These are phyloP conservation scores for Coniochaeta sp. DNA, from an alignment of 2,329 filamentous ascomycete species.

Conservation along the genomic window DNA sequence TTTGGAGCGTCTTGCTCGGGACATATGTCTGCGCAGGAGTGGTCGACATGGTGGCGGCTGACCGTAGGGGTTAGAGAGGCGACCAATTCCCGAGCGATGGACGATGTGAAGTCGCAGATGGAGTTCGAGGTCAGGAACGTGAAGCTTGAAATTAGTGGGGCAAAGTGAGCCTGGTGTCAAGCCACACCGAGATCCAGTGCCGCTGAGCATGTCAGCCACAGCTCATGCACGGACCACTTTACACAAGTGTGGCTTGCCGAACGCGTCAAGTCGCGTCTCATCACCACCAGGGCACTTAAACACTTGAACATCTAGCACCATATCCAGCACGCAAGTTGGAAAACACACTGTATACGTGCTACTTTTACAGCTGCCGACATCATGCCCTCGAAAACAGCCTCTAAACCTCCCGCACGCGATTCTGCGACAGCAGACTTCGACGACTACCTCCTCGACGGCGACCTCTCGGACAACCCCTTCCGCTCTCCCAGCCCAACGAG, in stretches of 20 bases:
- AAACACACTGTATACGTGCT: not conserved
- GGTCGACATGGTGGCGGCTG: conserved; percentile 30
- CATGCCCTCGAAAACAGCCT: conserved; percentile 19
- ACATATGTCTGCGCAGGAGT: conserved; percentile 40
- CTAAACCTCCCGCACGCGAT: conserved; percentile 2
- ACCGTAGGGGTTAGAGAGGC: conserved; percentile 3
- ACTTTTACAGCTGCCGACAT: not conserved
- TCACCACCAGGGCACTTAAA: not conserved
- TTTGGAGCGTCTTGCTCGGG: conserved; percentile 71
- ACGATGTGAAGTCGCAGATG: conserved; percentile 1
- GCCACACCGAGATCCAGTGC: no score
- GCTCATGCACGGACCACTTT: not conserved
- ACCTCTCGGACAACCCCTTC: conserved; percentile 53
- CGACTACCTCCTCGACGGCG: conserved; percentile 50
- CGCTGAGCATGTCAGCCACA: not conserved
- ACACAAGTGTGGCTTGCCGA: no score
- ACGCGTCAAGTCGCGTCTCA: not conserved
- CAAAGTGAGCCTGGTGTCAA: not conserved
- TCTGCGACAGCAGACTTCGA: not conserved
- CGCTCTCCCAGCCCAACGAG: conserved; percentile 33
- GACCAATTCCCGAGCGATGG: not conserved
- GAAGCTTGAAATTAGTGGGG: conserved; percentile 1
- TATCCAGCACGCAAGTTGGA: not conserved
- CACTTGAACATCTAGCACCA: not conserved
- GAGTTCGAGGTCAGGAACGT: not conserved